Percentiles rank a stretch among this genome's conserved stretches.
Conservation (phyloP, 2,329 filamentous ascomycete species). For the Dactylellina parvicollis region DNA sequence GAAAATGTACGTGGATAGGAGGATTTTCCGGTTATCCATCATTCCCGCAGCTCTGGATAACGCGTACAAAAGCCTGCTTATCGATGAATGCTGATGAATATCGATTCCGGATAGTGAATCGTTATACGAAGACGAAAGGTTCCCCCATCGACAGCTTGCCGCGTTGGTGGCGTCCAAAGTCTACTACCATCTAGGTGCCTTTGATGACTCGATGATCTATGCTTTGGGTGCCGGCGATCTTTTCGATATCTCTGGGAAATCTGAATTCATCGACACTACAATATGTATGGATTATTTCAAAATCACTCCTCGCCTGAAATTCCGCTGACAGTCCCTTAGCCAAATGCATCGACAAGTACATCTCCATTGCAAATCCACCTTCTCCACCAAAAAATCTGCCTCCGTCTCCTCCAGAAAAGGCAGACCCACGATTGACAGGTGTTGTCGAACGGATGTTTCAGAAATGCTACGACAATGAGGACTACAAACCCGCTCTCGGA, state of each 20-base stretch:
- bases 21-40: not conserved
- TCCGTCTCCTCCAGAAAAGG: conserved; percentile 49
- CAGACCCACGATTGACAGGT: conserved; percentile 69
- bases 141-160: conserved; percentile 91
- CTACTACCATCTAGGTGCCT: conserved; percentile 98
- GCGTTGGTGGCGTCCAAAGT: conserved; percentile 96
- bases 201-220: conserved; percentile 99
- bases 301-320: not conserved
- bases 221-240: conserved; percentile 92
- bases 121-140: conserved; percentile 94
- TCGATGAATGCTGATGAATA: conserved; percentile 30
- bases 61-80: conserved; percentile 28
- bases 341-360: conserved; percentile 98
- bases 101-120: conserved; percentile 75
- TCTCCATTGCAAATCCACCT: conserved; percentile 71
- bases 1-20: conserved; percentile 77
- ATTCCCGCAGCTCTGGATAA: conserved; percentile 18
- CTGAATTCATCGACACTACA: conserved; percentile 98
- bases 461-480: conserved; percentile 82
- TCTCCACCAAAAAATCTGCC: conserved; percentile 51
- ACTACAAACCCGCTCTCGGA: conserved; percentile 94
- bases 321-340: conserved; percentile 63
- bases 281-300: conserved; percentile 69
- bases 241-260: conserved; percentile 88
- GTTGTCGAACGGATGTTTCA: conserved; percentile 92